These are phyloP conservation scores for Ambrosiella cleistominuta DNA, from an alignment of 2,329 filamentous ascomycete species.

Conservation along the genomic window DNA sequence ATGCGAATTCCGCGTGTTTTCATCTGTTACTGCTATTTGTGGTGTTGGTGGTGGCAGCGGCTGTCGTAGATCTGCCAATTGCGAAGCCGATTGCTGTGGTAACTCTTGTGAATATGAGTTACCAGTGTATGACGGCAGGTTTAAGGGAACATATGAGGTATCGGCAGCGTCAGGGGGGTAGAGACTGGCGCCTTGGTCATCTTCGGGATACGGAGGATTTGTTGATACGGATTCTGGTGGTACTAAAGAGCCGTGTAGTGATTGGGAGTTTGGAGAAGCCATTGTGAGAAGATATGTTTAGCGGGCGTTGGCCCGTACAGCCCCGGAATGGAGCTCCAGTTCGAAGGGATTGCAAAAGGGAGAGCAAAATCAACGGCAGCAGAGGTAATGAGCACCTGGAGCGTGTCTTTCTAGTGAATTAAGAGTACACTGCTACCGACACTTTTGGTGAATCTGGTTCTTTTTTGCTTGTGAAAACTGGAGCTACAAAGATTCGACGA, in stretches of 20 bases:
- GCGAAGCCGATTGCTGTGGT: background rate
- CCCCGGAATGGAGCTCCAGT: slow-evolving; percentile 13
- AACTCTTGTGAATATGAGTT: background rate
- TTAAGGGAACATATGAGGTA: background rate
- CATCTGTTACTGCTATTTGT: slow-evolving; percentile 12
- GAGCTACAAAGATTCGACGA: background rate
- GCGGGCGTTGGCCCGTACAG: slow-evolving; percentile 13
- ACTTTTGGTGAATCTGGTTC: too few species aligned
- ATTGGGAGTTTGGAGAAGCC: slow-evolving; percentile 3
- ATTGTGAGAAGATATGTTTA: slow-evolving; percentile 11
- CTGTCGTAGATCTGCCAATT: background rate
- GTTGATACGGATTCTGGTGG: background rate
- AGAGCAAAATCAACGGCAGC: slow-evolving; percentile 2
- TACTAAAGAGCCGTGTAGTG: background rate
- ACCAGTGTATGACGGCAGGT: background rate
- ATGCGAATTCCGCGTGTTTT: slow-evolving; percentile 10
- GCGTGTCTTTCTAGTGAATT: background rate
- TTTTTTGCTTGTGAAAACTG: background rate
- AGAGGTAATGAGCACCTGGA: background rate
- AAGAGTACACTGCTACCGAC: background rate
- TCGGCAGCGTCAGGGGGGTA: background rate
- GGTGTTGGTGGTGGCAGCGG: slow-evolving; percentile 10
- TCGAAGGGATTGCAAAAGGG: slow-evolving; percentile 13
- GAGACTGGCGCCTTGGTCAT: background rate
- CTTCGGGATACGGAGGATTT: background rate